These are phyloP conservation scores for Aspergillus sp. DNA, from an alignment of 2,329 filamentous ascomycete species.

Conservation along the genomic window DNA sequence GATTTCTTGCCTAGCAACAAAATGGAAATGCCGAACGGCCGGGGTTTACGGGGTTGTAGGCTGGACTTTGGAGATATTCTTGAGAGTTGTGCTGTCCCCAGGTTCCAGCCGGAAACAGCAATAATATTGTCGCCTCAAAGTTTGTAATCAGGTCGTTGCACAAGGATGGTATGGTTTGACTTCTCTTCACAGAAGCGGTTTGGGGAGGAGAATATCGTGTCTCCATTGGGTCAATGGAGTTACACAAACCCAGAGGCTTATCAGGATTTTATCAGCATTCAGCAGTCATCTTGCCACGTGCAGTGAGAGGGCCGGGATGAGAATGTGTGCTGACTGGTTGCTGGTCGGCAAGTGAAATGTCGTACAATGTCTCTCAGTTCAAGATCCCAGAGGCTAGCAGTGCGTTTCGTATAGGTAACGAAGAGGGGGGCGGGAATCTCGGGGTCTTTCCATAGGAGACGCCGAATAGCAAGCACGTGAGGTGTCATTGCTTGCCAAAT, in stretches of 20 bases:
- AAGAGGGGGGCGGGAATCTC: background rate
- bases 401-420: background rate
- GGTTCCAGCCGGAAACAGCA: no score
- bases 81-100: no score
- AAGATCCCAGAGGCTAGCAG: background rate
- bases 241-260: constrained; percentile 12
- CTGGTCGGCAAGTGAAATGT: background rate
- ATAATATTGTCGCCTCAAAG: background rate
- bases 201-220: background rate
- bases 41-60: no score
- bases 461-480: no score
- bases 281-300: constrained; percentile 15
- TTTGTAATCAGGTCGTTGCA: background rate
- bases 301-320: background rate
- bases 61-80: no score
- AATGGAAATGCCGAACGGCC: no score
- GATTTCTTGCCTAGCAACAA: no score
- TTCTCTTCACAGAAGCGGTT: background rate
- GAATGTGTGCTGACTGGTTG: background rate
- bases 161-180: background rate
- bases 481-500: background rate
- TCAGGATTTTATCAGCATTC: constrained; percentile 8
- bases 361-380: background rate
- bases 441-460: no score
- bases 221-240: constrained; percentile 19